Conservation (phyloP, 768 basidiomycete species). For the Lyophyllum semitale region DNA sequence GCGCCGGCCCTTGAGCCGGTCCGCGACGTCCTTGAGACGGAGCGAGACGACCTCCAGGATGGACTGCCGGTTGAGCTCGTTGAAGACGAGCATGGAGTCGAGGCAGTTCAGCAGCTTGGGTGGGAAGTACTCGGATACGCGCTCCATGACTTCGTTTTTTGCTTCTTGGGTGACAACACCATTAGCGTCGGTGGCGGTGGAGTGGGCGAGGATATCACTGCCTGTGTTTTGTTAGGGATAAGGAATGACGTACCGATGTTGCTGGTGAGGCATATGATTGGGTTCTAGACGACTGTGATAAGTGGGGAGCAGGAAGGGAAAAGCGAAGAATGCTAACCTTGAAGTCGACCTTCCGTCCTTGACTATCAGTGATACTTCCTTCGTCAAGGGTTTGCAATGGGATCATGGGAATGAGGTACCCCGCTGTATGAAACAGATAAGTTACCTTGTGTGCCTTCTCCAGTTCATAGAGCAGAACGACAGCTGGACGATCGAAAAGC, state of each 20-base stretch:
- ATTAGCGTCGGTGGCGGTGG: constrained; percentile 57
- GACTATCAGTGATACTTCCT: constrained; percentile 86
- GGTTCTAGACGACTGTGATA: constrained; percentile 53
- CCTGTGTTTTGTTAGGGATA: constrained; percentile 21
- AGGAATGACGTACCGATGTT: constrained; percentile 63
- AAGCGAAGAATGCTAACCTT: constrained; percentile 46
- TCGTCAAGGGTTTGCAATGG: constrained; percentile 91
- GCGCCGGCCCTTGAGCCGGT: constrained; percentile 60
- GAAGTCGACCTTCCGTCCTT: constrained; percentile 91
- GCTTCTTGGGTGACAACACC: constrained; percentile 68
- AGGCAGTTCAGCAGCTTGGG: constrained; percentile 90
- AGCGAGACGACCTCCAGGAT: constrained; percentile 81
- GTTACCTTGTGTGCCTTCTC: constrained; percentile 89
- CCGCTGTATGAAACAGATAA: background rate
- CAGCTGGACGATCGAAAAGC: constrained; percentile 41
- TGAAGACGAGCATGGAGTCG: constrained; percentile 87
- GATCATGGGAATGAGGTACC: constrained; percentile 56
- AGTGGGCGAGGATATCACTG: constrained; percentile 73
- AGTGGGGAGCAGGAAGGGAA: background rate
- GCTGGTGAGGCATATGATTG: constrained; percentile 88
- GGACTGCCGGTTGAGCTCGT: constrained; percentile 75
- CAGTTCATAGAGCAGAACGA: constrained; percentile 82
- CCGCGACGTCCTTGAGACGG: constrained; percentile 73
- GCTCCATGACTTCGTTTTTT: constrained; percentile 66
- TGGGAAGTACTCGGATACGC: constrained; percentile 80